Evolutionary conservation across 2,329 filamentous ascomycete species (phyloP).

Genomic region (Coniella vitis): DNA sequence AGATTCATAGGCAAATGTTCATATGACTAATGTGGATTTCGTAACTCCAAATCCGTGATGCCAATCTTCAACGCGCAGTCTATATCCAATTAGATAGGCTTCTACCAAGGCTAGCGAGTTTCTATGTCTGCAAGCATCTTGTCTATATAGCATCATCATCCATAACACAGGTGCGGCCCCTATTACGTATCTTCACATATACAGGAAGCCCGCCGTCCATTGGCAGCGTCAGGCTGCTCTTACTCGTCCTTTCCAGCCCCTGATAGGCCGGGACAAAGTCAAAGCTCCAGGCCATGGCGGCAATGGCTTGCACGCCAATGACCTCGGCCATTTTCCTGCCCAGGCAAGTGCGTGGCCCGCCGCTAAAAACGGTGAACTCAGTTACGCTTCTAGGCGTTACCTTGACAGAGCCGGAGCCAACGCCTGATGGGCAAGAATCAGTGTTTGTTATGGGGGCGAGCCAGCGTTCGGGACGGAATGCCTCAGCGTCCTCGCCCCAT

Average conservation of each 20-base stretch:
- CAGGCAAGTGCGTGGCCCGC: constrained; percentile 52
- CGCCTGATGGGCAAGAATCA: background rate
- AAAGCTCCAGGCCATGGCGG: constrained; percentile 41
- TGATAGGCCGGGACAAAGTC: constrained; percentile 40
- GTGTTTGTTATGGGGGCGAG: constrained; percentile 28
- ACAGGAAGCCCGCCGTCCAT: constrained; percentile 56
- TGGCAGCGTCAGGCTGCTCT: constrained; percentile 55
- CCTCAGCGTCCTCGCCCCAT: constrained; percentile 51
- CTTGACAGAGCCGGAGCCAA: constrained; percentile 11
- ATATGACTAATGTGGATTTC: too few relatives aligned
- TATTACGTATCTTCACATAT: constrained; percentile 24
- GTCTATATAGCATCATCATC: too few relatives aligned
- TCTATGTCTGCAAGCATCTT: too few relatives aligned
- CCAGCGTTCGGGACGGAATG: constrained; percentile 53
- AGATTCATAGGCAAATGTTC: too few relatives aligned
- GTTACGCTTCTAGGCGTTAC: constrained; percentile 30
- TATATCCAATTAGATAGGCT: too few relatives aligned
- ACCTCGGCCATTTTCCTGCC: constrained; percentile 60
- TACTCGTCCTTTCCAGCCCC: constrained; percentile 42
- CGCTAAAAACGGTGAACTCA: constrained; percentile 61
- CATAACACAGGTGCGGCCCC: background rate
- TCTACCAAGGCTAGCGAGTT: too few relatives aligned
- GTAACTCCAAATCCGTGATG: too few relatives aligned
- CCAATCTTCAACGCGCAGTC: too few relatives aligned
- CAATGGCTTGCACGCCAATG: constrained; percentile 50